Evolutionary conservation across 2,329 filamentous ascomycete species (phyloP).

Genomic region (Aspergillus novofumigatus): DNA sequence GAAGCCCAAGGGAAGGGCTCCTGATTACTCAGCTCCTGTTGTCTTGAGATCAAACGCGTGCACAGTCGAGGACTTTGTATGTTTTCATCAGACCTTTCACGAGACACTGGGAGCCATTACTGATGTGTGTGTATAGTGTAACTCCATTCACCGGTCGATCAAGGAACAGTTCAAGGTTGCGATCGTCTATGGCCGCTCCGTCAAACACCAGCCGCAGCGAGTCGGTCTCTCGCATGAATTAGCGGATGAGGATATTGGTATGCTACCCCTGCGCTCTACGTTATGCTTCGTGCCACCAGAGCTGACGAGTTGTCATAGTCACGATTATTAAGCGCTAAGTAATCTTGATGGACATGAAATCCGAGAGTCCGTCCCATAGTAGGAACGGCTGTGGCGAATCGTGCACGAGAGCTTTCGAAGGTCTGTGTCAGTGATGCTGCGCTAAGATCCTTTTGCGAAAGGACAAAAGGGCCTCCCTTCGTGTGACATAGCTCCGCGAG

Average conservation of each 20-base stretch:
- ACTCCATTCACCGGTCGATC: conserved; percentile 93
- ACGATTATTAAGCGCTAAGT: conserved; percentile 66
- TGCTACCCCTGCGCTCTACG: conserved; percentile 33
- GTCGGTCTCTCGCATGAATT: conserved; percentile 89
- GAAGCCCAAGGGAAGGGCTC: conserved; percentile 92
- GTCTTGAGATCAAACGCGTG: conserved; percentile 77
- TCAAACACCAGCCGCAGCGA: conserved; percentile 97
- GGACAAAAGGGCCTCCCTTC: conserved; percentile 23
- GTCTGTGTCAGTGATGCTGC: conserved; percentile 16
- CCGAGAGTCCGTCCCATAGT: conserved; percentile 23
- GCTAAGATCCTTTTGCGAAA: conserved; percentile 14
- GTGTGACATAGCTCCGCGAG: conserved; percentile 26
- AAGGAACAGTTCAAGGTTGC: conserved; percentile 93
- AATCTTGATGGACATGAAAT: conserved; percentile 10
- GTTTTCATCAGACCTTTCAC: conserved; percentile 36
- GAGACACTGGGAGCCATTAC: conserved; percentile 10
- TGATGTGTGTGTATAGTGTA: conserved; percentile 63
- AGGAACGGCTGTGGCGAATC: conserved; percentile 24
- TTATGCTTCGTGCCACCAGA: conserved; percentile 4
- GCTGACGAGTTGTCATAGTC: conserved; percentile 42
- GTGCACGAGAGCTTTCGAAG: conserved; percentile 16
- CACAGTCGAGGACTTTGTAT: conserved; percentile 95
- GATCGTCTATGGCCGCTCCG: conserved; percentile 94
- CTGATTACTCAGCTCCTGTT: conserved; percentile 88
- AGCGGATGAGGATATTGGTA: conserved; percentile 95